phyloP scores from a whole-genome alignment of 305 asterid species.

The Solanum hybrid region DNA sequence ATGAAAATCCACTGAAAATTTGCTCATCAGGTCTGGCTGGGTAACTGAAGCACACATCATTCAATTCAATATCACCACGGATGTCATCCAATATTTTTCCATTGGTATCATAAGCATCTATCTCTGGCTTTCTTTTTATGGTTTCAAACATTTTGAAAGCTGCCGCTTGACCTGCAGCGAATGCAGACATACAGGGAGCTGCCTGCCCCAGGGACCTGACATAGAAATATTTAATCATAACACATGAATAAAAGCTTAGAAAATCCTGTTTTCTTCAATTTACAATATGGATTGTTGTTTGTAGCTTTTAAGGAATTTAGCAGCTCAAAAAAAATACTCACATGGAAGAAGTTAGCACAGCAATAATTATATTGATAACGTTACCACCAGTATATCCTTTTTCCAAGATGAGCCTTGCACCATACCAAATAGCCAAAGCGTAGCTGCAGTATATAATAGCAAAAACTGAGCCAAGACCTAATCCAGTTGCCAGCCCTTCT shows the following conservation, averaged over 20 bases:
- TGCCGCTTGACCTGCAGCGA: slow-evolving; percentile 72
- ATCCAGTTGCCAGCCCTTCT: slow-evolving; percentile 70
- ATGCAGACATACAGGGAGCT: slow-evolving; percentile 56
- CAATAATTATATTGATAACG: slow-evolving; percentile 52
- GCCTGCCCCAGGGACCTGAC: slow-evolving; percentile 60
- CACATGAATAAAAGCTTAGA: background rate
- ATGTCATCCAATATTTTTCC: slow-evolving; percentile 61
- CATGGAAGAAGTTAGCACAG: slow-evolving; percentile 74
- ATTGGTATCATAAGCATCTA: slow-evolving; percentile 48
- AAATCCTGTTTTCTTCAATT: background rate
- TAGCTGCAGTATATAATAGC: slow-evolving; percentile 64
- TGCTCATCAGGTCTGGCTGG: slow-evolving; percentile 73
- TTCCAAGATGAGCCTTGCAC: slow-evolving; percentile 50
- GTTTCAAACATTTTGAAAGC: slow-evolving; percentile 87
- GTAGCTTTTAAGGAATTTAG: background rate
- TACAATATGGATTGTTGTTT: background rate
- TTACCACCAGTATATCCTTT: slow-evolving; percentile 60
- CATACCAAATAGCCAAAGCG: slow-evolving; percentile 85
- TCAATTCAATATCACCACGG: slow-evolving; percentile 60
- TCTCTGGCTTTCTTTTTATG: slow-evolving; percentile 58
- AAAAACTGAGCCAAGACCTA: slow-evolving; percentile 68
- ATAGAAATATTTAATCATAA: background rate
- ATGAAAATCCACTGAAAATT: slow-evolving; percentile 57
- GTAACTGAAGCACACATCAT: slow-evolving; percentile 50
- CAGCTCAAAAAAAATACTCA: slow-evolving; percentile 20